Percentiles rank a stretch among this genome's conserved stretches.
These are phyloP conservation scores for Sporothrix brasiliensis DNA, from an alignment of 2,329 filamentous ascomycete genomes.

Conservation along the genomic window DNA sequence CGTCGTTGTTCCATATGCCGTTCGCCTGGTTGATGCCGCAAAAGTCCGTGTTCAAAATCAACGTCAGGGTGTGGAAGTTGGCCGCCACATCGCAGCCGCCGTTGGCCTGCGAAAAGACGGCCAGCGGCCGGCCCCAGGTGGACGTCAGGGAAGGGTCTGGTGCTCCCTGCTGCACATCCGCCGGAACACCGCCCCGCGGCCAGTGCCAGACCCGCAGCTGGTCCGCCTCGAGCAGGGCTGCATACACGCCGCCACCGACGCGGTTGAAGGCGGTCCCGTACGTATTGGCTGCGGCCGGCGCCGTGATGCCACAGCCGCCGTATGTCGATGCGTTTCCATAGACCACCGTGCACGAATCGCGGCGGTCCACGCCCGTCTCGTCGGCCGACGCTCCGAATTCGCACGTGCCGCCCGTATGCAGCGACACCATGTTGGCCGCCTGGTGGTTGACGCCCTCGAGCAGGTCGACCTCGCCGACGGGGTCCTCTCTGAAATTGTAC, in stretches of 20 bases:
- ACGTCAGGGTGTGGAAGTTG: neutral
- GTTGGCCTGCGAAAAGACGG: conserved; percentile 41
- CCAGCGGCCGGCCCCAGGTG: conserved; percentile 48
- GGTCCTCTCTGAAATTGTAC: conserved; percentile 49
- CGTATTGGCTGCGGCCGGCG: neutral
- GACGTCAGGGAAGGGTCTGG: conserved; percentile 43
- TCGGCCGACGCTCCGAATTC: neutral
- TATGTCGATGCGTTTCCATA: conserved; percentile 46
- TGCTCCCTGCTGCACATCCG: conserved; percentile 45
- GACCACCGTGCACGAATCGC: conserved; percentile 1
- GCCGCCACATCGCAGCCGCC: conserved; percentile 15
- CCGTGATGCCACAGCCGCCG: neutral
- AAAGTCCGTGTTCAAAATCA: conserved; percentile 41
- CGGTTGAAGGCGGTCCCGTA: neutral
- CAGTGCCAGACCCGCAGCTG: conserved; percentile 54
- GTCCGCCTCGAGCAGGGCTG: conserved; percentile 45
- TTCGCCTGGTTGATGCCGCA: conserved; percentile 39
- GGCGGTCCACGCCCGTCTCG: neutral
- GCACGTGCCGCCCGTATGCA: conserved; percentile 47
- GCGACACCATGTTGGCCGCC: conserved; percentile 50
- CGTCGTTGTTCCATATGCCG: conserved; percentile 34
- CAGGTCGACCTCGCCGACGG: conserved; percentile 57
- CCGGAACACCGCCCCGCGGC: conserved; percentile 45
- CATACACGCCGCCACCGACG: neutral
- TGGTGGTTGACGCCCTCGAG: conserved; percentile 56